phyloP scores from a whole-genome alignment of 108 stramenopile genomes.

The Chaetoceros tenuissimus region DNA sequence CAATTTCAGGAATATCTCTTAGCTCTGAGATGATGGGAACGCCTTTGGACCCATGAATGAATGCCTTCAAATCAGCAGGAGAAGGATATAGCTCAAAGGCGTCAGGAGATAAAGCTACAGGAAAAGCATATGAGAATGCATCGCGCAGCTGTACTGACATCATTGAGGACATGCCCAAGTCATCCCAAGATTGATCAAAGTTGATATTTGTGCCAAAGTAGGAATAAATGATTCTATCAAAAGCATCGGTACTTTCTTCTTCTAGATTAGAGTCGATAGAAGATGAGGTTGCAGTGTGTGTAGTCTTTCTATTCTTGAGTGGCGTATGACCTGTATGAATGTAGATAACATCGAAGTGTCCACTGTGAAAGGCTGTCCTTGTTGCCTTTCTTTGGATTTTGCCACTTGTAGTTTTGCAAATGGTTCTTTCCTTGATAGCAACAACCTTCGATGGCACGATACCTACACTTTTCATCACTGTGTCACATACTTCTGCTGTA shows the following conservation, averaged over 20 bases:
- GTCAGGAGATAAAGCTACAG: background rate
- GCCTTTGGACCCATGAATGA: background rate
- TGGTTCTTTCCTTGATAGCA: too few species aligned
- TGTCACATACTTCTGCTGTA: too few species aligned
- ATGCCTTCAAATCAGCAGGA: background rate
- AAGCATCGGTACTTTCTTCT: background rate
- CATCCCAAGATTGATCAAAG: constrained; percentile 1
- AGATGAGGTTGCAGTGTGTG: too few species aligned
- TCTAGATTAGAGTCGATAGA: too few species aligned
- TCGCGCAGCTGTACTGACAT: background rate
- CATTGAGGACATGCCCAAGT: constrained; percentile 7
- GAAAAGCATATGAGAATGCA: background rate
- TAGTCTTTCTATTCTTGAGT: too few species aligned
- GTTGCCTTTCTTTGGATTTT: too few species aligned
- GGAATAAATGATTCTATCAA: constrained; percentile 1
- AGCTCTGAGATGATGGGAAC: background rate
- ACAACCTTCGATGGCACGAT: background rate
- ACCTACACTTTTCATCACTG: background rate
- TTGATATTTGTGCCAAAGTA: background rate
- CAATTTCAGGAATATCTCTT: background rate
- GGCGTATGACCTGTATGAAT: too few species aligned
- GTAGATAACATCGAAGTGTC: background rate
- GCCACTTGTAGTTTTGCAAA: too few species aligned
- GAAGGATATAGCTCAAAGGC: constrained; percentile 3
- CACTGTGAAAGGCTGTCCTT: too few species aligned